These are phyloP conservation scores for Quercus mongolica DNA, from an alignment of 306 rosid species.

Conservation along the genomic window DNA sequence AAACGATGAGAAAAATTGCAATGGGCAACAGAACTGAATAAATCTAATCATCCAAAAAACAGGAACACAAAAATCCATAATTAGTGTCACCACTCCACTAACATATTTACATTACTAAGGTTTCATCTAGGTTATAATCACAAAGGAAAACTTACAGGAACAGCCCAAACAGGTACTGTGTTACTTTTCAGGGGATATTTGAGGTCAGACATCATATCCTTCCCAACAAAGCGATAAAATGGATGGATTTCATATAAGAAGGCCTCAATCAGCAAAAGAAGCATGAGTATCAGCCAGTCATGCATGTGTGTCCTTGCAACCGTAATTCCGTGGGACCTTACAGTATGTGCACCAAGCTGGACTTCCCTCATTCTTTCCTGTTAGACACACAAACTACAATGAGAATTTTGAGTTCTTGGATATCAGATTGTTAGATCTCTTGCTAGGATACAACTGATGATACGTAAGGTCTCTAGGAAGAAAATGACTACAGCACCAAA, in stretches of 20 bases:
- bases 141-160: slow-evolving; percentile 60
- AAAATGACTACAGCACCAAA: neutral
- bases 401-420: slow-evolving; percentile 12
- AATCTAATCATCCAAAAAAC: slow-evolving; percentile 43
- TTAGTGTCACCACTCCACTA: slow-evolving; percentile 16
- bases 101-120: neutral
- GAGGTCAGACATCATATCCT: slow-evolving; percentile 88
- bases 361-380: slow-evolving; percentile 49
- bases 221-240: slow-evolving; percentile 85
- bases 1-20: slow-evolving; percentile 54
- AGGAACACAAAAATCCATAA: slow-evolving; percentile 16
- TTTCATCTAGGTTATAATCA: neutral
- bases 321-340: slow-evolving; percentile 69
- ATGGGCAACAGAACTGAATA: slow-evolving; percentile 69
- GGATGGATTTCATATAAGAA: slow-evolving; percentile 48
- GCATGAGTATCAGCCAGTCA: slow-evolving; percentile 81
- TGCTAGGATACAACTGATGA: slow-evolving; percentile 5
- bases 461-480: neutral
- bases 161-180: slow-evolving; percentile 81
- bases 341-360: slow-evolving; percentile 68
- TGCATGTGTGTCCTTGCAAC: slow-evolving; percentile 67
- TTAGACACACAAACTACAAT: slow-evolving; percentile 7
- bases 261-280: slow-evolving; percentile 49
- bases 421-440: neutral
- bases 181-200: slow-evolving; percentile 73